phyloP scores from a whole-genome alignment of 495 filamentous ascomycete species.

The Penicillium fimorum region DNA sequence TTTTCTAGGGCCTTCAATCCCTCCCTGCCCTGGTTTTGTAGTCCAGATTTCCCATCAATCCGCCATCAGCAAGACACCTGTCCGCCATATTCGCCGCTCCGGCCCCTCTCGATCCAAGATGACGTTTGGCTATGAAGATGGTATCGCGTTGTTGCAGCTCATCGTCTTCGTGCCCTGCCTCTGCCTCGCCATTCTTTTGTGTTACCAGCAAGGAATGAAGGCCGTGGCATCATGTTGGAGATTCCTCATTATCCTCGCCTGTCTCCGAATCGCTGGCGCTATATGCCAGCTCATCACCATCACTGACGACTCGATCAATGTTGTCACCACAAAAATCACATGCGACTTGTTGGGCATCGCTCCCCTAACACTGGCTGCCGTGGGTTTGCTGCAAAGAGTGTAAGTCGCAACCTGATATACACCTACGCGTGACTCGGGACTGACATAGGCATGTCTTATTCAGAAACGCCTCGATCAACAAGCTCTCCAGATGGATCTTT shows the following conservation, averaged over 20 bases:
- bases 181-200: constrained; percentile 10
- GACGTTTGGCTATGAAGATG: too few species aligned
- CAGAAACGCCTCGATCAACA: constrained; percentile 11
- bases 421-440: constrained; percentile 3
- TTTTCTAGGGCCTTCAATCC: too few species aligned
- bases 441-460: constrained; percentile 10
- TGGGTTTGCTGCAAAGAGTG: constrained; percentile 13
- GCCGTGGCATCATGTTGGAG: constrained; percentile 13
- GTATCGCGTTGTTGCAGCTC: constrained; percentile 9
- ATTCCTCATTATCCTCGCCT: constrained; percentile 13
- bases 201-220: constrained; percentile 9
- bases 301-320: constrained; percentile 10
- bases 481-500: constrained; percentile 6
- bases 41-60: too few species aligned
- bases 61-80: too few species aligned
- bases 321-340: constrained; percentile 7
- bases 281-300: constrained; percentile 12
- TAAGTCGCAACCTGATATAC: constrained; percentile 3
- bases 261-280: constrained; percentile 11
- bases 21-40: too few species aligned
- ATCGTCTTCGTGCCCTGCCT: constrained; percentile 13
- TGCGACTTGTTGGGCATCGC: constrained; percentile 13
- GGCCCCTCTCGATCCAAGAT: too few species aligned
- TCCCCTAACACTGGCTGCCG: constrained; percentile 9
- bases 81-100: too few species aligned